These are phyloP conservation scores for Triticum dicoccoides DNA, from an alignment of 176 grass and related monocot genomes.

Conservation along the genomic window DNA sequence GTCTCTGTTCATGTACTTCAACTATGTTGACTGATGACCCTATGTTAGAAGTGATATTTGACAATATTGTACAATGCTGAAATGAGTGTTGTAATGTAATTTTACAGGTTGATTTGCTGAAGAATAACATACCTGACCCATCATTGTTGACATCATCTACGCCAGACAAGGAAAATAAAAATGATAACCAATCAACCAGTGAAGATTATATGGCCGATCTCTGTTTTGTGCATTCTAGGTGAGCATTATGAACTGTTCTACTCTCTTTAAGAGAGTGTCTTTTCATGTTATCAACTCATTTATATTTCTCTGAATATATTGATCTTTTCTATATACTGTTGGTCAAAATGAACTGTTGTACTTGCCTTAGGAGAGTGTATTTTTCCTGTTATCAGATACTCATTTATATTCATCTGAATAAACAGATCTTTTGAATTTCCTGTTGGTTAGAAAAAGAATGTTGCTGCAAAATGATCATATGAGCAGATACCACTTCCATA, in stretches of 20 bases:
- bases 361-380: background rate
- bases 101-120: slow-evolving; percentile 85
- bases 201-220: slow-evolving; percentile 78
- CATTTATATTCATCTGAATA: background rate
- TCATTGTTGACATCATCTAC: slow-evolving; percentile 54
- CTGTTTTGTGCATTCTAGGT: slow-evolving; percentile 94
- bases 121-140: slow-evolving; percentile 88
- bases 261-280: background rate
- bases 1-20: background rate
- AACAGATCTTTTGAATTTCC: background rate
- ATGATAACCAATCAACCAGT: slow-evolving; percentile 33
- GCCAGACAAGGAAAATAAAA: slow-evolving; percentile 82
- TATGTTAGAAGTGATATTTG: too few relatives aligned
- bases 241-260: slow-evolving; percentile 2
- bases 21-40: too few relatives aligned
- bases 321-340: too few relatives aligned
- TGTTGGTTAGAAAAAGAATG: background rate
- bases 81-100: background rate
- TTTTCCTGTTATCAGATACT: background rate
- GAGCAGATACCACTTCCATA: background rate
- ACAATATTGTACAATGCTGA: background rate
- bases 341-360: background rate
- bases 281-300: background rate
- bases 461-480: background rate
- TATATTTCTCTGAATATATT: background rate